These are phyloP conservation scores for Geosmithia morbida DNA, from an alignment of 2,329 filamentous ascomycete genomes.

Conservation along the genomic window DNA sequence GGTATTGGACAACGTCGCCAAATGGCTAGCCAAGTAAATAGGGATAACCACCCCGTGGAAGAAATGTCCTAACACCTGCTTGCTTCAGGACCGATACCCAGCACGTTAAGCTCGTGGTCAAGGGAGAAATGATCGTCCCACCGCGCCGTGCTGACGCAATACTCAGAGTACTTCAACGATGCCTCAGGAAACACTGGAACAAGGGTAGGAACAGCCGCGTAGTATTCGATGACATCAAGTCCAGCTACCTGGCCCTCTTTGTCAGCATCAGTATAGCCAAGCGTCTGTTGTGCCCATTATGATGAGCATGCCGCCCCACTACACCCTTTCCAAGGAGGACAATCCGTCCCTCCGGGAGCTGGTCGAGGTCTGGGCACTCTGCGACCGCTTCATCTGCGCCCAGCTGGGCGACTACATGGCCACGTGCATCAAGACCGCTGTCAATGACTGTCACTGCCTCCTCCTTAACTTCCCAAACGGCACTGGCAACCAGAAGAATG, in stretches of 20 bases:
- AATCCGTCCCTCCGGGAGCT: conserved; percentile 15
- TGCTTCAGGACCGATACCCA: conserved; percentile 13
- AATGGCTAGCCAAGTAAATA: conserved; percentile 18
- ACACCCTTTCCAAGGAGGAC: conserved; percentile 11
- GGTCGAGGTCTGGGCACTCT: conserved; percentile 20
- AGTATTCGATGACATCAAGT: conserved; percentile 16
- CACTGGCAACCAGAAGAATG: conserved; percentile 10
- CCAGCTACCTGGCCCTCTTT: conserved; percentile 17
- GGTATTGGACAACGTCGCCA: too few species aligned
- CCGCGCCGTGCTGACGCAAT: conserved; percentile 13
- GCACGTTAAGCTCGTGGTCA: conserved; percentile 12
- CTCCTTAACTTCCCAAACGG: conserved; percentile 13
- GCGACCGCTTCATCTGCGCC: conserved; percentile 17
- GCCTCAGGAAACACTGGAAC: conserved; percentile 11
- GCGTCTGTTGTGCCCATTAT: conserved; percentile 16
- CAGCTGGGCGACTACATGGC: conserved; percentile 14
- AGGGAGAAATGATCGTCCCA: conserved; percentile 15
- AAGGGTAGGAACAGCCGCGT: conserved; percentile 13
- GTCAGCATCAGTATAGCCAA: conserved; percentile 18
- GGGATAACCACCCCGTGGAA: background rate
- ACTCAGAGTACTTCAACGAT: conserved; percentile 18
- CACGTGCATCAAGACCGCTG: conserved; percentile 13
- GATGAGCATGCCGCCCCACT: conserved; percentile 8
- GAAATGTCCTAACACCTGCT: background rate
- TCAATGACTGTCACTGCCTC: conserved; percentile 16